phyloP scores from a whole-genome alignment of 2,329 filamentous ascomycete genomes.

The Setomelanomma holmii region DNA sequence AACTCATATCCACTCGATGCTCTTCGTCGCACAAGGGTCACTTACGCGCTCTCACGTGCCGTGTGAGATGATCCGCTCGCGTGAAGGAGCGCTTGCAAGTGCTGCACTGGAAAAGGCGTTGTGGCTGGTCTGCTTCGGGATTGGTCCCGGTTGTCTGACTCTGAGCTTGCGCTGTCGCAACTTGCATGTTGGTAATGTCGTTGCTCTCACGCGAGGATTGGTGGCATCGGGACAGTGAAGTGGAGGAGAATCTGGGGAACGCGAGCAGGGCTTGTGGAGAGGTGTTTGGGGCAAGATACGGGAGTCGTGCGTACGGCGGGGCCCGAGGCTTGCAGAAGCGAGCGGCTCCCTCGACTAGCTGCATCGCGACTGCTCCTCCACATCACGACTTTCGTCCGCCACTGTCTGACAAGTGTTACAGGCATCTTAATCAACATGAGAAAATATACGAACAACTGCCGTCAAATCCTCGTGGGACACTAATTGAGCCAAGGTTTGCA shows the following conservation, averaged over 20 bases:
- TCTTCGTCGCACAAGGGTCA: too few relatives aligned
- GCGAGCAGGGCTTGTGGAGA: slow-evolving; percentile 12
- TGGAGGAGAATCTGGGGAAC: slow-evolving; percentile 33
- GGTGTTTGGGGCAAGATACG: neutral
- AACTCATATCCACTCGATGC: too few relatives aligned
- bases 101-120: slow-evolving; percentile 56
- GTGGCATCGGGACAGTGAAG: slow-evolving; percentile 25
- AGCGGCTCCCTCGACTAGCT: slow-evolving; percentile 7
- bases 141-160: slow-evolving; percentile 11
- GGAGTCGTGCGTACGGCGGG: neutral
- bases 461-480: neutral
- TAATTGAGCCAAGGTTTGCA: too few relatives aligned
- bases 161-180: slow-evolving; percentile 12
- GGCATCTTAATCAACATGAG: neutral
- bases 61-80: slow-evolving; percentile 60
- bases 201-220: slow-evolving; percentile 10
- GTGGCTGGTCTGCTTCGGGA: slow-evolving; percentile 25
- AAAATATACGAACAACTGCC: neutral
- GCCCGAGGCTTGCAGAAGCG: slow-evolving; percentile 6
- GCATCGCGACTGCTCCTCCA: slow-evolving; percentile 7
- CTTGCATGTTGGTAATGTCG: slow-evolving; percentile 24
- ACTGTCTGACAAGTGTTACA: neutral
- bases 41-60: slow-evolving; percentile 60
- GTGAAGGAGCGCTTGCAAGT: slow-evolving; percentile 61
- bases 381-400: slow-evolving; percentile 15